Evolutionary conservation across 2,329 filamentous ascomycete genomes (phyloP).

Genomic region (Neofusicoccum sp.): DNA sequence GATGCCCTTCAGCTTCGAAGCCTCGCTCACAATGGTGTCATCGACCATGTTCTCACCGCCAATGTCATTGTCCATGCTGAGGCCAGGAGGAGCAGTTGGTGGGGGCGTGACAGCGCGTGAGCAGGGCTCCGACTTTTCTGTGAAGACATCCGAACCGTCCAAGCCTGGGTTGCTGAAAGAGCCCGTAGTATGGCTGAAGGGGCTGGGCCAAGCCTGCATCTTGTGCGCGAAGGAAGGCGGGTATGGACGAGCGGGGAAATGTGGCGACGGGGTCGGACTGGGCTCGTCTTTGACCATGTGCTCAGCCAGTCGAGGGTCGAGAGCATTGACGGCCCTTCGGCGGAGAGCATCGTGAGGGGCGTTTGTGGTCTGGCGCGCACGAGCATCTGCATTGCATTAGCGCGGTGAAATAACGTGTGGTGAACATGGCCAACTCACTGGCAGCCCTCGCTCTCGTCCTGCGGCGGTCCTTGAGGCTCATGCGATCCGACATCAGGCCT

Average conservation of each 20-base stretch:
- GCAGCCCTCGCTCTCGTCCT: conserved; percentile 46
- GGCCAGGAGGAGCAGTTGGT: neutral
- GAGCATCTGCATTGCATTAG: conserved; percentile 5
- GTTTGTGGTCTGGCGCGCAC: neutral
- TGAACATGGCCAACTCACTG: neutral
- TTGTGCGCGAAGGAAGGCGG: conserved; percentile 35
- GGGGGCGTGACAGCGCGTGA: conserved; percentile 3
- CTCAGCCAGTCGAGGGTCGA: conserved; percentile 42
- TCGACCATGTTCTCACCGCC: neutral
- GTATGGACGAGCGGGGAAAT: conserved; percentile 34
- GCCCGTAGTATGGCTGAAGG: neutral
- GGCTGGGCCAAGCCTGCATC: conserved; percentile 41
- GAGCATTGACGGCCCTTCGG: conserved; percentile 24
- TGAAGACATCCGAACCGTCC: conserved; percentile 14
- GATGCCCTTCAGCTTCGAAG: conserved; percentile 67
- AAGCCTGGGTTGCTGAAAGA: conserved; percentile 1
- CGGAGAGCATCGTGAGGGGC: conserved; percentile 1
- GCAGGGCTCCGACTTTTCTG: conserved; percentile 1
- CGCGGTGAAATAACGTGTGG: neutral
- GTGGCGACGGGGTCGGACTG: conserved; percentile 33
- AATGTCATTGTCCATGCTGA: neutral
- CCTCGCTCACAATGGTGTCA: conserved; percentile 34
- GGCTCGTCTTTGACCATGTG: conserved; percentile 39
- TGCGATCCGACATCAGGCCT: conserved; percentile 73
- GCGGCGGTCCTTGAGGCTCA: conserved; percentile 74